Conservation (phyloP, 1,139 yeast genomes). For the Candida freyschussii region DNA sequence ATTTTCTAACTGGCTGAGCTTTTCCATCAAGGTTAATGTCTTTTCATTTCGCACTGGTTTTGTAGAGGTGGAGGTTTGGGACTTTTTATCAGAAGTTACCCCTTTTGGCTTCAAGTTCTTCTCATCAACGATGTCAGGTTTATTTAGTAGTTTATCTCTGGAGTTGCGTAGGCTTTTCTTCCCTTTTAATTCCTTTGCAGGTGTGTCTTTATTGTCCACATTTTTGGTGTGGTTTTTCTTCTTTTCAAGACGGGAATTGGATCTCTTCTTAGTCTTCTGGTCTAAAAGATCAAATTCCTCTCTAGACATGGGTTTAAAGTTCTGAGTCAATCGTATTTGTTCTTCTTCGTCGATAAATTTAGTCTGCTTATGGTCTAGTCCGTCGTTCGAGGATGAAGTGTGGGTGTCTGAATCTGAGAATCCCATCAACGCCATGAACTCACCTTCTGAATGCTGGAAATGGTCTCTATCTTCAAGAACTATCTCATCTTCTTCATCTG, state of each 20-base stretch:
- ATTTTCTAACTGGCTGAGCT: neutral
- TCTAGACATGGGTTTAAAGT: constrained; percentile 1
- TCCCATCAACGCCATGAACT: constrained; percentile 7
- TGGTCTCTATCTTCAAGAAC: constrained; percentile 5
- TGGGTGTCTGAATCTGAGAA: constrained; percentile 6
- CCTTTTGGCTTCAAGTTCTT: too few relatives aligned
- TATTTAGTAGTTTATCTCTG: too few relatives aligned
- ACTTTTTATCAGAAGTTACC: too few relatives aligned
- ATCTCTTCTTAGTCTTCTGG: neutral
- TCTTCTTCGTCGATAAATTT: constrained; percentile 13
- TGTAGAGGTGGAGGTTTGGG: too few relatives aligned
- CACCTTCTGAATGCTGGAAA: neutral
- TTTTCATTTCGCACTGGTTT: too few relatives aligned
- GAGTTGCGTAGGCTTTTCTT: neutral
- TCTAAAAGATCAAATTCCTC: constrained; percentile 2
- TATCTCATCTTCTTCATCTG: constrained; percentile 14
- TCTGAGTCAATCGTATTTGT: constrained; percentile 11
- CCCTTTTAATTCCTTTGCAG: neutral
- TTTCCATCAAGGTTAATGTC: neutral
- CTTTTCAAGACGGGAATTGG: constrained; percentile 1
- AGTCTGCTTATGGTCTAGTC: neutral
- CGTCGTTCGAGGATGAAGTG: neutral
- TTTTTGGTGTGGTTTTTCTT: constrained; percentile 1
- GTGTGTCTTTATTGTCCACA: neutral
- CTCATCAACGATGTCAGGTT: too few relatives aligned